Conservation (phyloP, 768 basidiomycete genomes). For the Suillus variegatus region DNA sequence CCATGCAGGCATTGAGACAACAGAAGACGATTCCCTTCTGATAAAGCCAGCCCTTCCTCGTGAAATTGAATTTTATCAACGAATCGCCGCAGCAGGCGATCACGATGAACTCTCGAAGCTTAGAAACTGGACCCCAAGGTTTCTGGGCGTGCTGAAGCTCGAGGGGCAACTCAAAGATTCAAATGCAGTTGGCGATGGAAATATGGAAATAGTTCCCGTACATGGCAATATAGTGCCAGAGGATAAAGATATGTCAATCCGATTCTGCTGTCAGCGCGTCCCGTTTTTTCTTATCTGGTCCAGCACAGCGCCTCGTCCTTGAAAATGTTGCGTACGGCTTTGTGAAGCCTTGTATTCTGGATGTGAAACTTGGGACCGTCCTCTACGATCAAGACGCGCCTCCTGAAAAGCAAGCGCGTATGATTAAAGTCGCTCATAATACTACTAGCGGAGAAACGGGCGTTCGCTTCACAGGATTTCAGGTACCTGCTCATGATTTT, state of each 20-base stretch:
- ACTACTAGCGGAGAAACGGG: slow-evolving; percentile 81
- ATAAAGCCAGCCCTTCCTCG: slow-evolving; percentile 71
- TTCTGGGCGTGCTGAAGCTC: slow-evolving; percentile 77
- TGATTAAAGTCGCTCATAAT: slow-evolving; percentile 66
- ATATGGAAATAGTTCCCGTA: slow-evolving; percentile 16
- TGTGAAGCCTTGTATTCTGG: slow-evolving; percentile 81
- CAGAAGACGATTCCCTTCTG: slow-evolving; percentile 74
- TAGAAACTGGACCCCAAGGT: slow-evolving; percentile 67
- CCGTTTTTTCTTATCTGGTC: neutral
- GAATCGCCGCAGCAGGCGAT: slow-evolving; percentile 41
- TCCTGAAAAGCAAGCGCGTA: slow-evolving; percentile 75
- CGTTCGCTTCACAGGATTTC: slow-evolving; percentile 85
- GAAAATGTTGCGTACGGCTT: slow-evolving; percentile 81
- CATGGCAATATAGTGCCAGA: slow-evolving; percentile 19
- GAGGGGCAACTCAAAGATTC: slow-evolving; percentile 47
- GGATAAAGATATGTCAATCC: slow-evolving; percentile 47
- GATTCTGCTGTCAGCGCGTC: neutral
- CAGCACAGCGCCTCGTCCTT: slow-evolving; percentile 72
- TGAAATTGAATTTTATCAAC: slow-evolving; percentile 75
- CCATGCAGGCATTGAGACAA: slow-evolving; percentile 70
- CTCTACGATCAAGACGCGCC: slow-evolving; percentile 73
- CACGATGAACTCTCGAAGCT: slow-evolving; percentile 36
- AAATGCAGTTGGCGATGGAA: slow-evolving; percentile 14
- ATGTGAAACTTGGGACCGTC: slow-evolving; percentile 90
- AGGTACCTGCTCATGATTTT: slow-evolving; percentile 47